Evolutionary conservation across 2,329 filamentous ascomycete genomes (phyloP).

Genomic region (Tolypocladium ovalisporum): DNA sequence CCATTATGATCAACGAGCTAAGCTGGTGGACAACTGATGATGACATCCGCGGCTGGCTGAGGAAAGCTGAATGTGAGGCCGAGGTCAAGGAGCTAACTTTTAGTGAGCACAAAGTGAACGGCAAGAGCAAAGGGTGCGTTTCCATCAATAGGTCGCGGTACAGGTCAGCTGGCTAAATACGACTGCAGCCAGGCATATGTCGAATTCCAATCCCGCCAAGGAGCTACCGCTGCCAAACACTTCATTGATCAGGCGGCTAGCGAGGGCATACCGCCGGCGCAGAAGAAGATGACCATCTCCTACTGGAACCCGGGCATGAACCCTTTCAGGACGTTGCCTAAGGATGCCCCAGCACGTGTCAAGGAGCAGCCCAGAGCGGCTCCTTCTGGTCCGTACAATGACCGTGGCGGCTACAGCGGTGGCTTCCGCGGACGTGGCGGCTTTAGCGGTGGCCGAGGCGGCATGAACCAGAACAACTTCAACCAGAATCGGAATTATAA

Average conservation of each 20-base stretch:
- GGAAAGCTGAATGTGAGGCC: constrained; percentile 67
- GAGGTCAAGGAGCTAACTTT: constrained; percentile 91
- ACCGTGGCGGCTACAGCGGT: constrained; percentile 31
- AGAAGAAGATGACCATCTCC: constrained; percentile 61
- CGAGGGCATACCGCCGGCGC: constrained; percentile 40
- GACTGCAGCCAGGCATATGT: constrained; percentile 60
- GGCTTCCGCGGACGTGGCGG: constrained; percentile 42
- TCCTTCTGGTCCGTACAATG: constrained; percentile 37
- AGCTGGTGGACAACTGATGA: constrained; percentile 98
- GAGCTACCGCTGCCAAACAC: constrained; percentile 75
- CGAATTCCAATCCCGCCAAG: constrained; percentile 74
- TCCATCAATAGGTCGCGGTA: background rate
- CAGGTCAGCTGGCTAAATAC: background rate
- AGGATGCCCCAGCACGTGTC: constrained; percentile 60
- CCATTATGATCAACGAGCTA: constrained; percentile 78
- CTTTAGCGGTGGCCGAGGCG: constrained; percentile 30
- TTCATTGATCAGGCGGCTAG: constrained; percentile 56
- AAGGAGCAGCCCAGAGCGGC: constrained; percentile 51
- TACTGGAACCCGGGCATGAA: constrained; percentile 72
- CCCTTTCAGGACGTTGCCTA: constrained; percentile 83
- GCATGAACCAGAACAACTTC: constrained; percentile 34
- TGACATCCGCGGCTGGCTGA: constrained; percentile 79
- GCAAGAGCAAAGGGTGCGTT: constrained; percentile 90
- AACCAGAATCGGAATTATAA: constrained; percentile 32
- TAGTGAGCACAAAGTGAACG: constrained; percentile 97